Evolutionary conservation across 2,329 filamentous ascomycete genomes (phyloP), one percentile per base, ranked within the genome.

Genomic region (Chaetomiaceae sp.): DNA sequence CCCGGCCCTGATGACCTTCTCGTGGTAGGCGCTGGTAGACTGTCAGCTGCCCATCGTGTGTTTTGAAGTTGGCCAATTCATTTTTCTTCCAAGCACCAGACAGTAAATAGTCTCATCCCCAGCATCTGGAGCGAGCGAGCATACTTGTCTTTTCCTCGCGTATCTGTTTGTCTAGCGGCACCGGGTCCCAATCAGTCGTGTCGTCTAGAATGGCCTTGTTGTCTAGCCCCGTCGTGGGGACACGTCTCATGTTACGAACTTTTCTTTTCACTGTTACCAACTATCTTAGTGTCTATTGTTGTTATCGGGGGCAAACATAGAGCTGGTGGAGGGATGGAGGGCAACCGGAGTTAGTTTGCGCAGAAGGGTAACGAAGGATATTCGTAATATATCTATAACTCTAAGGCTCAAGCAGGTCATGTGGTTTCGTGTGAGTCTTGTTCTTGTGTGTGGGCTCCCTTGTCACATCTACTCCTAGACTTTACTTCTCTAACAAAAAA

Each of bases 1-100:
- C 64, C 85, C 84, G n/a, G 84, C 83, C 17, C 69, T 88, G 57
- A 88, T 88, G 83, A 85, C 81, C 0, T 88, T 88, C 64, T 85
- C 83, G 9, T 88, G 82, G 79, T 88, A 77, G 15, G 8, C 10
- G 27, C 6, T 7, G 11, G 11, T 27, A n/a, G 11, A 30, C 9
- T 4, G 14, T n/a, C 29, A 30, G 14, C 9, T 11, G 14, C 9
- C 7, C 6, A 14, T 9, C 27, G 10, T 29, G 27, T 29, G 27
- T 14, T 27, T 29, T 9, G 10, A 11, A 11, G 12, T 12, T 24
- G 8, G 24, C n/a, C 22, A 7, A 7, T 8, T 24, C 6, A 14
- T 24, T 24, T 24, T 17, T n/a, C n/a, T n/a, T n/a, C n/a, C n/a
- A n/a, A n/a, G n/a, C n/a, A n/a, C n/a, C n/a, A n/a, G n/a, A n/a